phyloP scores from a whole-genome alignment of 2,329 filamentous ascomycete genomes.

The Neoarthrinium moseri region DNA sequence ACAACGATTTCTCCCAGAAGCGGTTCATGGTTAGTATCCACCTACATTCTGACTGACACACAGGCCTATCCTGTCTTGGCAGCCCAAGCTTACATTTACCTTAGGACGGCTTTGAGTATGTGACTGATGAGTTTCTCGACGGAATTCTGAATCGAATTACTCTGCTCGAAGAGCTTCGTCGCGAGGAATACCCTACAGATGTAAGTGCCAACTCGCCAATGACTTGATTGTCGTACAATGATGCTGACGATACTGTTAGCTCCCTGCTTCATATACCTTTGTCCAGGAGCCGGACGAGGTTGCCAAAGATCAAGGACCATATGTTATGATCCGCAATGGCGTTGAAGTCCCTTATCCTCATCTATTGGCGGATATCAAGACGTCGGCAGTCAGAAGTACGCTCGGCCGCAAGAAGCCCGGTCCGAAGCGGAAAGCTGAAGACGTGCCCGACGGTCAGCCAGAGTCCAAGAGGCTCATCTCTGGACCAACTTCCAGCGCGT shows the following conservation, averaged over 20 bases:
- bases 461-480: conserved; percentile 47
- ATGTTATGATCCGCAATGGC: conserved; percentile 23
- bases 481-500: conserved; percentile 27
- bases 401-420: conserved; percentile 29
- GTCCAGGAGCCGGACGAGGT: conserved; percentile 20
- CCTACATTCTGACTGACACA: conserved; percentile 13
- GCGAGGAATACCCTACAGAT: conserved; percentile 21
- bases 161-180: conserved; percentile 24
- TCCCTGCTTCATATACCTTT: conserved; percentile 25
- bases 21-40: conserved; percentile 35
- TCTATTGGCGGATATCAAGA: conserved; percentile 33
- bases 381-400: conserved; percentile 24
- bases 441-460: conserved; percentile 47
- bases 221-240: not conserved
- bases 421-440: conserved; percentile 51
- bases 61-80: conserved; percentile 1
- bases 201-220: conserved; percentile 20
- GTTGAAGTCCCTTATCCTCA: conserved; percentile 31
- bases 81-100: conserved; percentile 16
- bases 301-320: conserved; percentile 21
- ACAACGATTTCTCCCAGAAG: conserved; percentile 37
- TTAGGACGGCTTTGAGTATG: conserved; percentile 26
- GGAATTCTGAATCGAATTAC: conserved; percentile 24
- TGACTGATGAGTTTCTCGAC: conserved; percentile 25
- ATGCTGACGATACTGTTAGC: conserved; percentile 17